Base-by-base conservation (phyloP, 768 basidiomycete genomes). In the Phylloporus sp. region DNA sequence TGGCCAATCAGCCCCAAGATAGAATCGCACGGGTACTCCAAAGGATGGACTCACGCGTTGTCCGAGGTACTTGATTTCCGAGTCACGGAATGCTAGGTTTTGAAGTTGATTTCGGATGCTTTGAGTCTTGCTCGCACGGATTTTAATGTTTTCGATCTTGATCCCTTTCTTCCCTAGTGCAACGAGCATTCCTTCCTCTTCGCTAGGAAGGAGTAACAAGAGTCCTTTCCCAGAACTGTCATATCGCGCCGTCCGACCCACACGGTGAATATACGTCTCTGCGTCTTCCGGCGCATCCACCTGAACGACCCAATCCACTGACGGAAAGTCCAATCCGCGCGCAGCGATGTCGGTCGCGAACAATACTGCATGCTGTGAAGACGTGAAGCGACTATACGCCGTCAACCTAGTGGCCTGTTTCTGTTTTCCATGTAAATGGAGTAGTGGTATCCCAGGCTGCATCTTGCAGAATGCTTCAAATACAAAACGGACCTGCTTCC, bases 321-420 rank as follows among this genome's bases (percentile, higher is more conserved):
- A 80, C 5, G 97, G 95, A 71, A 99, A 99, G 71, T 99, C 95
- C 50, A 98, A 76, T 1, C 95, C 95, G 52, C 95, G 85, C 5
- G 95, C 92, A 31, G 95, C 95, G 53, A 99, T 87, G 65, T 99
- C 95, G 11, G 95, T 99, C 16, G 95, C 94, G 60, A 99, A 86
- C 20, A 98, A 77, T 6, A 95, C 81, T 2, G 93, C 86, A 59
- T 94, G 84, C 58, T 85, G 83, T 40, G 85, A 85, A 3, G 81
- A 72, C 3, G 87, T 88, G 73, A 97, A 99, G 38, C 84, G 85
- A 60, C 80, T 79, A 67, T 91, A 97, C 73, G 88, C 87, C 43
- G 80, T 75, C 48, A 97, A 71, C 42, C 95, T 81, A 31, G 90
- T 85, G n/a, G 85, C 78, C 64, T 97, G 95, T 67, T 97, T 97